phyloP scores from a whole-genome alignment of 495 filamentous ascomycete species.

The Aspergillus asperescens region DNA sequence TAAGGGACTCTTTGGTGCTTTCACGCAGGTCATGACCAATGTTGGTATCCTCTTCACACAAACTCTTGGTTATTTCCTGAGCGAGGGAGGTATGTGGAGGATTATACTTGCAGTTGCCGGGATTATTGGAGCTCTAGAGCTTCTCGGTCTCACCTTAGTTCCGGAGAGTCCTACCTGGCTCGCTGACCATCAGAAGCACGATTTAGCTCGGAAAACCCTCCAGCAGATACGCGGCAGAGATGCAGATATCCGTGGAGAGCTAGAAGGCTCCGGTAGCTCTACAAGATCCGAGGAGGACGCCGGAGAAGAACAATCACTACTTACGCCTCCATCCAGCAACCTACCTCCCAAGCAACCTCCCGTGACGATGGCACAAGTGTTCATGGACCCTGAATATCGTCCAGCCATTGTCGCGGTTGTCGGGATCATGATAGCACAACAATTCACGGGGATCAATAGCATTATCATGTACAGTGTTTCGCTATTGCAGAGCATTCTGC shows the following conservation, averaged over 20 bases:
- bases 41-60: slow-evolving; percentile 86
- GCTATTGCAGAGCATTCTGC: slow-evolving; percentile 69
- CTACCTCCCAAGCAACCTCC: slow-evolving; percentile 29
- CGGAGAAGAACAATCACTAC: slow-evolving; percentile 44
- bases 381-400: slow-evolving; percentile 60
- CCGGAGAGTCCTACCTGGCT: slow-evolving; percentile 87
- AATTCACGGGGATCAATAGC: slow-evolving; percentile 89
- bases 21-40: slow-evolving; percentile 93
- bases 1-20: slow-evolving; percentile 80
- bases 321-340: slow-evolving; percentile 34
- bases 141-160: slow-evolving; percentile 59
- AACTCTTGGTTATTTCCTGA: slow-evolving; percentile 78
- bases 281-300: slow-evolving; percentile 36
- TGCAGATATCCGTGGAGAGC: slow-evolving; percentile 68
- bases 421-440: slow-evolving; percentile 88
- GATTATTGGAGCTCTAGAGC: slow-evolving; percentile 59
- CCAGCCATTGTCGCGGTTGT: slow-evolving; percentile 79
- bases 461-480: slow-evolving; percentile 98
- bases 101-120: slow-evolving; percentile 73
- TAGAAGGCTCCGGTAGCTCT: slow-evolving; percentile 54
- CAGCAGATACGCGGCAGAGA: slow-evolving; percentile 67
- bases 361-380: slow-evolving; percentile 62
- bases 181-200: slow-evolving; percentile 58
- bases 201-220: slow-evolving; percentile 58
- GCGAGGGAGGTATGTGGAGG: slow-evolving; percentile 71